Base-by-base conservation (phyloP, 2,329 filamentous ascomycete species). In the Microdochium nivale region DNA sequence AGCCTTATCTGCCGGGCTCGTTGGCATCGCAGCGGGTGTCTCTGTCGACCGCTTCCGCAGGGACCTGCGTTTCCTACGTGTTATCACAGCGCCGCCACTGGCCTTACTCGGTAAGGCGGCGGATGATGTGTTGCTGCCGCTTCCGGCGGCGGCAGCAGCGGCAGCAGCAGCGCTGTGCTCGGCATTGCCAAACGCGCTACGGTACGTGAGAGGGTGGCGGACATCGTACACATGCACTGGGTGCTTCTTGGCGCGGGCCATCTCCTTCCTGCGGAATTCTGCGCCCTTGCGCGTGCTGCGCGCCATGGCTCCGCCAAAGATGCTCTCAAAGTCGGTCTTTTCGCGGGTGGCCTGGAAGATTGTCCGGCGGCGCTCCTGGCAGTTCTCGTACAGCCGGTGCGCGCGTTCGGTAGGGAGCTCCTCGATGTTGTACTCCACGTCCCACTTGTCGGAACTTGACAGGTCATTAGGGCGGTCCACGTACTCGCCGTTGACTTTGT, bases 401-500 rank as follows among this genome's bases (percentile, higher is more conserved):
- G 78, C 80, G 10, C 72, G 69, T 0, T 64, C 55, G 2, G 66
- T 56, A 0, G 67, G 50, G 2, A 90, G 71, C 56, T 91, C 86
- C 47, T 78, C 76, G 48, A 96, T 70, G 33, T 83, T 77, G 67
- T 95, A 96, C 59, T 94, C 82, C n/a, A 96, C 72, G 0, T 70
- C 66, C 91, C 91, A 96, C 61, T 56, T 82, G 53, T 63, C 66
- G 5, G 10, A 21, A 14, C 60, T 30, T 0, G 49, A 66, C 47
- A 85, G 64, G 0, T 73, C 58, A 1, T 68, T 56, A 0, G 90
- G 87, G 2, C 90, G 83, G 0, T 71, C 62, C 1, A 89, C 80
- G 51, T 79, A 77, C 13, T 71, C 51, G 19, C 79, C 84, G 61
- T 94, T 86, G 51, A 95, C 78, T 56, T 79, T 80, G 71, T 88